phyloP scores from a whole-genome alignment of 2,329 filamentous ascomycete genomes.

The Colletotrichum ledebouriae region DNA sequence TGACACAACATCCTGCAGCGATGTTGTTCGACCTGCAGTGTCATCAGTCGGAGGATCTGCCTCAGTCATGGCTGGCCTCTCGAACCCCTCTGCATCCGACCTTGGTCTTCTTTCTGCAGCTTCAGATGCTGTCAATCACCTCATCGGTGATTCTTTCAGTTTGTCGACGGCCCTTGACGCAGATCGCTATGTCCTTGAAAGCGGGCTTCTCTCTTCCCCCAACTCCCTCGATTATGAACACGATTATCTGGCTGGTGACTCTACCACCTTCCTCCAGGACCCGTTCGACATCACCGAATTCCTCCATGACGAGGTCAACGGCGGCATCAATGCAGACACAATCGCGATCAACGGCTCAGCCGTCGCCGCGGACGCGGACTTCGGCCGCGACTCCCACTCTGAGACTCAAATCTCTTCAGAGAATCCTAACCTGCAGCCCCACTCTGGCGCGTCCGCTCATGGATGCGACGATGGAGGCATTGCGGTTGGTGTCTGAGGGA shows the following conservation, averaged over 20 bases:
- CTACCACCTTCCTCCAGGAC: conserved; percentile 60
- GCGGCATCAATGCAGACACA: conserved; percentile 60
- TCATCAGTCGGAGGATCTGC: conserved; percentile 88
- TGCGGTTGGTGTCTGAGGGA: conserved; percentile 78
- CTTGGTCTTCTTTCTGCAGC: conserved; percentile 64
- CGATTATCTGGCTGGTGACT: conserved; percentile 76
- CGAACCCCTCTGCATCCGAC: conserved; percentile 57
- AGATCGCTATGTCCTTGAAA: conserved; percentile 84
- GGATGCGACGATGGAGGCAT: conserved; percentile 81
- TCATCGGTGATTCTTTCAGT: conserved; percentile 78
- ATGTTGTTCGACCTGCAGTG: conserved; percentile 99
- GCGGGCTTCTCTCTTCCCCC: conserved; percentile 81
- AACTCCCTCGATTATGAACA: conserved; percentile 74
- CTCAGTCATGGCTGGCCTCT: conserved; percentile 60
- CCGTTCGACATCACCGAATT: conserved; percentile 68
- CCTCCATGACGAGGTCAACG: conserved; percentile 65
- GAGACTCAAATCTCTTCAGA: conserved; percentile 72
- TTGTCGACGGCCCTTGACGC: conserved; percentile 76
- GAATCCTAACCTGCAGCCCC: conserved; percentile 80
- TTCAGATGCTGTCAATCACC: conserved; percentile 73
- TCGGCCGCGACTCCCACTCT: conserved; percentile 68
- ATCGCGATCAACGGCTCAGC: conserved; percentile 62
- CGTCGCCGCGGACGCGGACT: conserved; percentile 66
- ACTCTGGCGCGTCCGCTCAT: conserved; percentile 78
- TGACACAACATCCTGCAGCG: conserved; percentile 99